These are phyloP conservation scores for Pseudonectria buxi DNA, from an alignment of 2,329 filamentous ascomycete genomes.

Conservation along the genomic window DNA sequence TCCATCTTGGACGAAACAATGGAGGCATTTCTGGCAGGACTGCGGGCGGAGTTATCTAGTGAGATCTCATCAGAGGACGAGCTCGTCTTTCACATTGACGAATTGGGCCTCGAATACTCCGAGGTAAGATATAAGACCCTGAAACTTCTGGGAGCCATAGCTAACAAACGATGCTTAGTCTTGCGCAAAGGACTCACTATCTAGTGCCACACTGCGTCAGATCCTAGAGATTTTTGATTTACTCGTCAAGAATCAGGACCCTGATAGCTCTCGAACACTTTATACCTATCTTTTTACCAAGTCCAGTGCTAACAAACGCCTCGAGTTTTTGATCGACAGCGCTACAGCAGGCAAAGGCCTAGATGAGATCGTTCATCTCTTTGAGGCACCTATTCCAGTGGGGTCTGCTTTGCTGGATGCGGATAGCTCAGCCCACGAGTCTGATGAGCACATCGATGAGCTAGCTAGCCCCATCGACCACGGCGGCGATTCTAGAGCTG, in stretches of 20 bases:
- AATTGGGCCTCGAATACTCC: slow-evolving; percentile 46
- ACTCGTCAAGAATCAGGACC: slow-evolving; percentile 37
- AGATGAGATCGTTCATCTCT: slow-evolving; percentile 34
- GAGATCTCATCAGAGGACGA: slow-evolving; percentile 42
- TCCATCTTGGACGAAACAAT: slow-evolving; percentile 38
- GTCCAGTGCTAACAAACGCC: slow-evolving; percentile 32
- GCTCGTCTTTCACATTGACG: slow-evolving; percentile 44
- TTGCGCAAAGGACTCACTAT: slow-evolving; percentile 26
- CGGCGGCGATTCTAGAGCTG: slow-evolving; percentile 7
- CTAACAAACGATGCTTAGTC: slow-evolving; percentile 29
- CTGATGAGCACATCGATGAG: slow-evolving; percentile 17
- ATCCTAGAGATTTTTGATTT: slow-evolving; percentile 38
- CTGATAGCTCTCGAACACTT: slow-evolving; percentile 30
- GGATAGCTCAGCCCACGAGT: slow-evolving; percentile 10
- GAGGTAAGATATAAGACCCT: slow-evolving; percentile 32
- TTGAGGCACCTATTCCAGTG: slow-evolving; percentile 22
- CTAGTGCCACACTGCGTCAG: slow-evolving; percentile 33
- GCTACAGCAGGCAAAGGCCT: slow-evolving; percentile 35
- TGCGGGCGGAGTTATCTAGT: slow-evolving; percentile 39
- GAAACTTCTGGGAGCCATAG: neutral
- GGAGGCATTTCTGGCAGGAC: slow-evolving; percentile 35
- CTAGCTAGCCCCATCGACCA: slow-evolving; percentile 20
- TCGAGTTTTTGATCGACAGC: slow-evolving; percentile 35
- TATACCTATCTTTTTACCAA: slow-evolving; percentile 38
- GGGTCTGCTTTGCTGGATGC: slow-evolving; percentile 10